Percentiles rank a stretch among this genome's conserved stretches.
These are phyloP conservation scores for Annona cherimola DNA, from an alignment of 164 flowering plant species.

Conservation along the genomic window DNA sequence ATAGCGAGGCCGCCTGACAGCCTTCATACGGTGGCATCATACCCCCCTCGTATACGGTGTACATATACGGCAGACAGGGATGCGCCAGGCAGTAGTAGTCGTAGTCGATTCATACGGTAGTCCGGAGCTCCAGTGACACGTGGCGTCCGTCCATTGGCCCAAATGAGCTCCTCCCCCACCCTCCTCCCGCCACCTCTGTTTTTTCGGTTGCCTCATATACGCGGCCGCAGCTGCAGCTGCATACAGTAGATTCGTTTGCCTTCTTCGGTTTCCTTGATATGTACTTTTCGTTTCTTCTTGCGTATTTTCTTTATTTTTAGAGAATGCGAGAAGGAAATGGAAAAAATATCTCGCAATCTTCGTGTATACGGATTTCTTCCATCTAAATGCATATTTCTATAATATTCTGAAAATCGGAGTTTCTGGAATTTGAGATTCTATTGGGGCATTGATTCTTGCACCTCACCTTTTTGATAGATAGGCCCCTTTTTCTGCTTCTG, in stretches of 20 bases:
- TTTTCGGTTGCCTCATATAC: neutral
- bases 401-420: neutral
- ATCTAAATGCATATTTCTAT: neutral
- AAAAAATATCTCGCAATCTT: neutral
- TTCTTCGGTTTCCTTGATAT: neutral
- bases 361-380: neutral
- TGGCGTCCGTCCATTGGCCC: slow-evolving; percentile 7
- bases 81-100: slow-evolving; percentile 11
- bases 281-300: neutral
- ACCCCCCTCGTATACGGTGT: slow-evolving; percentile 9
- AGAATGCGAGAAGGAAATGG: slow-evolving; percentile 1
- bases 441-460: neutral
- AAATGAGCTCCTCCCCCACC: neutral
- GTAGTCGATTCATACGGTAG: slow-evolving; percentile 1
- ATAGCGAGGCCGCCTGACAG: neutral
- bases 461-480: neutral
- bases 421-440: neutral
- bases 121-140: slow-evolving; percentile 8
- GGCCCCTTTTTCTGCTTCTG: neutral
- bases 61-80: slow-evolving; percentile 17
- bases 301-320: neutral
- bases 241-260: slow-evolving; percentile 8
- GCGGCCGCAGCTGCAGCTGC: neutral
- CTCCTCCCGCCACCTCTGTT: neutral
- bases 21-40: neutral